A percentile compares a stretch with the other conserved stretches of the same genome.
Conservation (phyloP, 2,329 filamentous ascomycete species). For the Trichophyton schoenleinii region DNA sequence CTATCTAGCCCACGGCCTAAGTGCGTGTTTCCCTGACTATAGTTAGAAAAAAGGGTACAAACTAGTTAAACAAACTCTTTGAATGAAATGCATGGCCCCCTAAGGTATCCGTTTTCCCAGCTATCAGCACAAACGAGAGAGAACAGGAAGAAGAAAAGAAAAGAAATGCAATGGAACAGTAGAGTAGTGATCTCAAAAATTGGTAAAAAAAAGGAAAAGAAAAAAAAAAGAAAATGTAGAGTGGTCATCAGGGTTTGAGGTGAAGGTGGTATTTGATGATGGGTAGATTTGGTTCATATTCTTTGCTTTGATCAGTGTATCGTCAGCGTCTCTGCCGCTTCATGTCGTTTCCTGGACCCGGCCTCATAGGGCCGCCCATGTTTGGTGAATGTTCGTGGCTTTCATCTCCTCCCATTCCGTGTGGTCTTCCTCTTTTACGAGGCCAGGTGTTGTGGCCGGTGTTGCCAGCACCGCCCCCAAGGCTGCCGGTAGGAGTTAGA, state of each 20-base stretch:
- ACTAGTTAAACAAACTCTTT: neutral
- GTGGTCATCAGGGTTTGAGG: neutral
- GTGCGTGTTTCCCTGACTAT: no score
- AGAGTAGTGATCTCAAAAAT: neutral
- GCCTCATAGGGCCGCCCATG: constrained; percentile 7
- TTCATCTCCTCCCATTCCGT: constrained; percentile 6
- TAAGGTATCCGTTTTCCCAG: neutral
- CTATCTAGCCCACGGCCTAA: no score
- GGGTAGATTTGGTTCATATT: neutral
- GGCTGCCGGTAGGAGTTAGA: constrained; percentile 3
- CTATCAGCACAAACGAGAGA: neutral
- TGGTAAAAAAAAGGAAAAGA: no score
- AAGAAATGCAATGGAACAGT: neutral
- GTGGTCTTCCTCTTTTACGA: constrained; percentile 13
- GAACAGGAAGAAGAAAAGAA: neutral
- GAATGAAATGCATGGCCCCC: neutral
- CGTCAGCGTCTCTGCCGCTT: constrained; percentile 18
- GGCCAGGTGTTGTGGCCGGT: constrained; percentile 11
- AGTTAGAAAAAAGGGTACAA: no score
- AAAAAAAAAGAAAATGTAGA: no score
- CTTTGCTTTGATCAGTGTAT: neutral
- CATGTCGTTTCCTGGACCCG: constrained; percentile 11
- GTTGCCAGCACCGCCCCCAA: constrained; percentile 1
- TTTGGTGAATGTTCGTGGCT: constrained; percentile 4
- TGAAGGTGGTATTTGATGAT: neutral